Percentiles rank a stretch among this genome's conserved stretches.
Evolutionary conservation across 805 yeast genomes (phyloP).

Genomic region (Saccharomycopsis sp.): DNA sequence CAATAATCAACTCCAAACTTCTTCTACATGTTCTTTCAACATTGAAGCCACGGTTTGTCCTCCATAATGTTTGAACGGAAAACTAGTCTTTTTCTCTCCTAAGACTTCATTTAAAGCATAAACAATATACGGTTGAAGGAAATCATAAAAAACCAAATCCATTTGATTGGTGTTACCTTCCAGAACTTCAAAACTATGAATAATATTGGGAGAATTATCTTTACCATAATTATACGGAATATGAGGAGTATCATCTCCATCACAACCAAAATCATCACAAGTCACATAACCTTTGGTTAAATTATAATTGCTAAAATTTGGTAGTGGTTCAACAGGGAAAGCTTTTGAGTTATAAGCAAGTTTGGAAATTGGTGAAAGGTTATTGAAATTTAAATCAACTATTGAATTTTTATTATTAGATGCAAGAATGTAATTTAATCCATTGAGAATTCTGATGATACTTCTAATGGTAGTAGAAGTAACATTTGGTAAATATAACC

Average conservation of each 20-base stretch:
- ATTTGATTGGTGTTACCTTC: constrained; percentile 28
- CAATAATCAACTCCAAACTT: too few relatives aligned
- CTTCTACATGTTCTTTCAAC: constrained; percentile 30
- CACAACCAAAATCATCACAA: constrained; percentile 68
- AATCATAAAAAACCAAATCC: constrained; percentile 73
- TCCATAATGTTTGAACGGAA: constrained; percentile 30
- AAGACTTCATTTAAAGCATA: constrained; percentile 31
- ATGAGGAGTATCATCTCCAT: constrained; percentile 82
- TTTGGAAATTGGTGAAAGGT: constrained; percentile 10
- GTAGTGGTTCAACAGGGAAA: constrained; percentile 6
- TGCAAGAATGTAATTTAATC: constrained; percentile 34
- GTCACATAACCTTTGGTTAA: constrained; percentile 69
- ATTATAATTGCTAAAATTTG: constrained; percentile 10
- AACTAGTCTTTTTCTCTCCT: constrained; percentile 24
- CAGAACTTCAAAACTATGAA: constrained; percentile 35
- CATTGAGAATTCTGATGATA: constrained; percentile 48
- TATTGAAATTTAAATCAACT: neutral
- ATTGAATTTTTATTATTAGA: constrained; percentile 4
- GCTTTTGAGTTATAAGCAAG: constrained; percentile 18
- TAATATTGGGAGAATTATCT: constrained; percentile 69
- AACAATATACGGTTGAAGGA: constrained; percentile 45
- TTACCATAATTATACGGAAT: constrained; percentile 32
- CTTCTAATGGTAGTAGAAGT: constrained; percentile 47
- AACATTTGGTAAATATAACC: constrained; percentile 55
- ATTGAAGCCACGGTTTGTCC: constrained; percentile 35